A percentile compares a stretch with the other conserved stretches of the same genome.
These are phyloP conservation scores for Terana coerulea DNA, from an alignment of 768 basidiomycete genomes.

Conservation along the genomic window DNA sequence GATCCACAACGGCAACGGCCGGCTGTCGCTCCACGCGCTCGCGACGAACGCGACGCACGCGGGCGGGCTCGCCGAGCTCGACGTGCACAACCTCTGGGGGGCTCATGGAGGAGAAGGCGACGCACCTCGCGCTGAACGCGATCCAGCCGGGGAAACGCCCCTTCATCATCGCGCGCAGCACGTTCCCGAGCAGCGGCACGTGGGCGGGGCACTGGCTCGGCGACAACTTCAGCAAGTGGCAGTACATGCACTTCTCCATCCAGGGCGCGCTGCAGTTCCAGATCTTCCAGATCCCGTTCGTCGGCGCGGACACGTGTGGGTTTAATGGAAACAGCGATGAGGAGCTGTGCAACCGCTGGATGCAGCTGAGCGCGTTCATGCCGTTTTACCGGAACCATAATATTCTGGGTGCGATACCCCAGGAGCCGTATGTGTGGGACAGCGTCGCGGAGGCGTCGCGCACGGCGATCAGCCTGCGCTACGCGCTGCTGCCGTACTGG, in stretches of 20 bases:
- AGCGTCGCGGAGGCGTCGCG: conserved; percentile 72
- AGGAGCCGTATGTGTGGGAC: conserved; percentile 81
- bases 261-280: conserved; percentile 82
- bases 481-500: conserved; percentile 77
- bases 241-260: conserved; percentile 65
- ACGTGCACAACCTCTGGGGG: conserved; percentile 70
- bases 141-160: conserved; percentile 59
- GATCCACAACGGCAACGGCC: conserved; percentile 62
- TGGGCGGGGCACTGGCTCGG: conserved; percentile 80
- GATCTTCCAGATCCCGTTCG: conserved; percentile 79
- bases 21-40: conserved; percentile 51
- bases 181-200: conserved; percentile 62
- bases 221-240: conserved; percentile 75
- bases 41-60: conserved; percentile 72
- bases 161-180: conserved; percentile 68
- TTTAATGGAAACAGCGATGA: conserved; percentile 72
- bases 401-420: conserved; percentile 56
- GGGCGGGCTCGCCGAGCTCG: conserved; percentile 54
- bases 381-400: conserved; percentile 87
- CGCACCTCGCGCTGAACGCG: conserved; percentile 52
- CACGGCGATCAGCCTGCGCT: conserved; percentile 67
- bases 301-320: conserved; percentile 76
- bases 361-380: conserved; percentile 78
- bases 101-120: conserved; percentile 65
- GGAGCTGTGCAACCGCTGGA: conserved; percentile 85